Conservation (phyloP, 305 asterid genomes). For the Fraxinus dipetala region DNA sequence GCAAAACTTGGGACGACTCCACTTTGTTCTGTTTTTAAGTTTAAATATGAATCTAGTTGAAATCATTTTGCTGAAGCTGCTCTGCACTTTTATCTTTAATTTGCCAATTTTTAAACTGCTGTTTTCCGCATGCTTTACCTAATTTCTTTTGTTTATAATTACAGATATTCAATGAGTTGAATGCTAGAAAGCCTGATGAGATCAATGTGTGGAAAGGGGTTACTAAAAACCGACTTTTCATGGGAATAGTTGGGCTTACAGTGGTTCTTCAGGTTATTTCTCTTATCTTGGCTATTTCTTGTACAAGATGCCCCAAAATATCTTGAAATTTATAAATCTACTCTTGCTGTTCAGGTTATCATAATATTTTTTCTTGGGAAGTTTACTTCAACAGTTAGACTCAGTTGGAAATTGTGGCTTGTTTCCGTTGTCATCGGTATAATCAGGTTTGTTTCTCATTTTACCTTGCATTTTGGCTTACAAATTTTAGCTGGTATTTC, state of each 20-base stretch:
- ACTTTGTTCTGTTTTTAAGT: neutral
- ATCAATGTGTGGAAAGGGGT: slow-evolving; percentile 26
- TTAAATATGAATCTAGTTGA: neutral
- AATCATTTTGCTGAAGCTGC: neutral
- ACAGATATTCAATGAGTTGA: slow-evolving; percentile 28
- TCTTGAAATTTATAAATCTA: neutral
- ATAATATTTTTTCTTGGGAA: slow-evolving; percentile 55
- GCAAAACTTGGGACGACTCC: neutral
- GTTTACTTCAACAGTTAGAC: slow-evolving; percentile 46
- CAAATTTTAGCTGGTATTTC: neutral
- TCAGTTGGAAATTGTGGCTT: slow-evolving; percentile 61
- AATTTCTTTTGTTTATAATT: neutral
- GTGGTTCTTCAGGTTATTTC: slow-evolving; percentile 23
- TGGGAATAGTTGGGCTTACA: slow-evolving; percentile 21
- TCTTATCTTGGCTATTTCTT: neutral
- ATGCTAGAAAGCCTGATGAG: slow-evolving; percentile 28
- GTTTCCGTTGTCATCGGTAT: slow-evolving; percentile 47
- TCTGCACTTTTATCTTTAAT: neutral
- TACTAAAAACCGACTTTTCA: slow-evolving; percentile 21
- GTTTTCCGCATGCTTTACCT: neutral
- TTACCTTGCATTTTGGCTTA: neutral
- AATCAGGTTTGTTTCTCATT: slow-evolving; percentile 39
- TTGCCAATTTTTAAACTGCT: neutral
- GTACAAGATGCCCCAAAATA: neutral
- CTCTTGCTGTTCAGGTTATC: slow-evolving; percentile 35